Percentiles rank a stretch among this genome's conserved stretches.
Conservation (phyloP, 805 yeast species). For the Cyberlindnera americana region DNA sequence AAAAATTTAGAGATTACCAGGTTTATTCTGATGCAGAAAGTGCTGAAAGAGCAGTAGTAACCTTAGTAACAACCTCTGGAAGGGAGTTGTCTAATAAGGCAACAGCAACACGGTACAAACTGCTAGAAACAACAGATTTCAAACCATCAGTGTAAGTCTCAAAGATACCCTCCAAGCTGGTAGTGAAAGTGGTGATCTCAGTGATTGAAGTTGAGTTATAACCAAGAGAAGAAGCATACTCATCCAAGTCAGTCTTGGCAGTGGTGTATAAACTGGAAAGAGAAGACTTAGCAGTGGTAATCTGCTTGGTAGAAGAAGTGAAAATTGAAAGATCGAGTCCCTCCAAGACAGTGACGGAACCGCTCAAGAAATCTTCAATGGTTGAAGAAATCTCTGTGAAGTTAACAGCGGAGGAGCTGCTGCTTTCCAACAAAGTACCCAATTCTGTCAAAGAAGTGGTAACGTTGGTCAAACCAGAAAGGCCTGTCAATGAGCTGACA, state of each 20-base stretch:
- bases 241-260: slow-evolving; percentile 1
- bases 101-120: slow-evolving; percentile 2
- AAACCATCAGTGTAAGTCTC: slow-evolving; percentile 1
- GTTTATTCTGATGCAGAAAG: no score
- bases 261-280: not conserved
- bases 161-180: not conserved
- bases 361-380: not conserved
- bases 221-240: not conserved
- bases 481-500: not conserved
- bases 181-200: not conserved
- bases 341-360: not conserved
- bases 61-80: not conserved
- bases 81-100: slow-evolving; percentile 1
- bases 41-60: not conserved
- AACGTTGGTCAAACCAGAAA: slow-evolving; percentile 3
- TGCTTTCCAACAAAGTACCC: not conserved
- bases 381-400: no score
- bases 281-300: not conserved
- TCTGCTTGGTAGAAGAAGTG: not conserved
- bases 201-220: no score
- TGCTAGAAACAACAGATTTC: not conserved
- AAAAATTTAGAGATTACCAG: no score
- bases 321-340: not conserved
- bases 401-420: not conserved
- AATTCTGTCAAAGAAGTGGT: slow-evolving; percentile 2